Evolutionary conservation across 2,329 filamentous ascomycete genomes (phyloP).

Genomic region (Penicillium sp.): DNA sequence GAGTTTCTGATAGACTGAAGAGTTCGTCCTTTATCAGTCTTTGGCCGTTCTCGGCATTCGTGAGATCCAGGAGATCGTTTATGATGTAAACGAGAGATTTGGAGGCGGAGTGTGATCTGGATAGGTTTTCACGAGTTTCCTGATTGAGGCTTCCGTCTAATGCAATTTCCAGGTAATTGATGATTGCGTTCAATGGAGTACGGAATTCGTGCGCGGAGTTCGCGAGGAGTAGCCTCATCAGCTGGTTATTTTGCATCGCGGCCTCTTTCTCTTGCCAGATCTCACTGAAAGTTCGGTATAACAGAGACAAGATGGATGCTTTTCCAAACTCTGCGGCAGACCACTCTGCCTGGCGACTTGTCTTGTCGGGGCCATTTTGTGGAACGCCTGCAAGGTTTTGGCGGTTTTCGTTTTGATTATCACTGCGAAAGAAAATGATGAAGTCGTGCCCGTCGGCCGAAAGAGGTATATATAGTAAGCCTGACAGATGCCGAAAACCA

Average conservation of each 20-base stretch:
- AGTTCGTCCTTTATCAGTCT: conserved; percentile 74
- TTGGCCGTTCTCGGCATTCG: conserved; percentile 79
- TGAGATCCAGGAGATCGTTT: conserved; percentile 83
- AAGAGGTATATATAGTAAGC: conserved; percentile 75
- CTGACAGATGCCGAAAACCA: conserved; percentile 73
- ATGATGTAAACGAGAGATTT: conserved; percentile 91
- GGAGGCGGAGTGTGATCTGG: conserved; percentile 81
- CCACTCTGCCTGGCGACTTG: conserved; percentile 72
- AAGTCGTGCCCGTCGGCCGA: conserved; percentile 74
- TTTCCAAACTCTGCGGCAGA: conserved; percentile 83
- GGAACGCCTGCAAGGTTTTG: not conserved
- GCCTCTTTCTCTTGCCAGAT: conserved; percentile 89
- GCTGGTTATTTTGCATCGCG: conserved; percentile 73
- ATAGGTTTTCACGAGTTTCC: conserved; percentile 78
- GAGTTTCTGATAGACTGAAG: conserved; percentile 68
- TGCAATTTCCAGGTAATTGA: conserved; percentile 88
- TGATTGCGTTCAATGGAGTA: conserved; percentile 88
- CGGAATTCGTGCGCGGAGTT: conserved; percentile 89
- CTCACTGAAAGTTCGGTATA: conserved; percentile 85
- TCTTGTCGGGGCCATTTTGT: not conserved
- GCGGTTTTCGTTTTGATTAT: conserved; percentile 36
- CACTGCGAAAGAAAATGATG: conserved; percentile 79
- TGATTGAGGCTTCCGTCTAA: conserved; percentile 74
- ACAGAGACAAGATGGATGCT: conserved; percentile 77
- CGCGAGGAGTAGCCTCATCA: conserved; percentile 73